Base-by-base conservation (phyloP, 176 grass and related monocot genomes). In the Rhynchospora pubera region DNA sequence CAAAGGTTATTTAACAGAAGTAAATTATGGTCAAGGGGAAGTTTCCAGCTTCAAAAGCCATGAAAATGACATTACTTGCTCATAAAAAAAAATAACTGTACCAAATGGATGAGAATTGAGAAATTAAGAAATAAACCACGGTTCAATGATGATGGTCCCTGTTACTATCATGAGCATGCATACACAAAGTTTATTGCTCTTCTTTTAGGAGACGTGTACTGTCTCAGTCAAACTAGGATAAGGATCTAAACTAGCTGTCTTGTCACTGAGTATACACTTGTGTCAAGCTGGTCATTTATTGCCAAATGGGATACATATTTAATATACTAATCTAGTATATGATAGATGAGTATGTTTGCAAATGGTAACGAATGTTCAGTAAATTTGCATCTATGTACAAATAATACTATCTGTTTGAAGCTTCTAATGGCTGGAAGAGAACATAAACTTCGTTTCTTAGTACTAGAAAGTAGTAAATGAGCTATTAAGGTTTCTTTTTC, bases 81-180 rank as follows among this genome's bases (percentile, higher is more conserved):
- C 42, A 44, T 77, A 12, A 77, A 77, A 12, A 77, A 77, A 56
- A 52, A 56, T 28, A 32, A 55, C 48, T 77, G 48, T 56, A 77
- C 13, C 12, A 77, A 55, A 13, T 62, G 32, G n/a, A 62, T 62
- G 26, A 34, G 45, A 28, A 28, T 28, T 28, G 26, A 28, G 5
- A 79, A 30, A 42, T 22, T 22, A 62, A 62, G 7, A 79, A 51
- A 77, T 62, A n/a, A 70, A 70, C 39, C 1, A 70, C 15, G 10
- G 77, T 19, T 62, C 39, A 43, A 80, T 62, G 58, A 79, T 79
- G 30, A 24, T 80, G 78, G 16, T 62, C 78, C 34, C 78, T 62
- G 18, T 47, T 19, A 80, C 18, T 62, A 62, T 56, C 53, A 80
- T 80, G 62, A 62, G 77, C 77, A 61, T 79, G 78, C 78, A 80